Base-by-base conservation (phyloP, 352 stramenopile genomes). In the Globisporangium echinulatum region DNA sequence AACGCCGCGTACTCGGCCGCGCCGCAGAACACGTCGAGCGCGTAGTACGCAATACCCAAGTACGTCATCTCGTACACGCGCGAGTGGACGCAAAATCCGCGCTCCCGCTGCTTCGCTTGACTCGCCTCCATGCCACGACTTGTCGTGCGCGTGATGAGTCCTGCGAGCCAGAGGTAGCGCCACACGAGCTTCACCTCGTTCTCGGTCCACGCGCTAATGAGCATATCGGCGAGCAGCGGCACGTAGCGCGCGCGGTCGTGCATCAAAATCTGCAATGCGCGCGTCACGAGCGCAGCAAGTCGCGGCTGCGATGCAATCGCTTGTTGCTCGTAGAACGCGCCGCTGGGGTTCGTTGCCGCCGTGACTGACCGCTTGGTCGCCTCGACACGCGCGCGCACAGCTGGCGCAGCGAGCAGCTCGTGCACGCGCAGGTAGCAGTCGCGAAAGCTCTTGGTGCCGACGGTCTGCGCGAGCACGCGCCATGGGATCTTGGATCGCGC, bases 151-250 rank as follows among this genome's bases (percentile, higher is more conserved):
- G 71, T 88, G 61, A 92, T 90, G 38, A 92, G 64, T 38, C 82
- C 79, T n/a, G 75, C 67, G 17, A 94, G 53, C 80, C 82, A 94
- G 44, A 94, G 62, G 59, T 92, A 94, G 10, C 85, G 67, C 85
- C 85, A 94, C 44, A 94, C 81, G 33, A 92, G 71, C 56, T 92
- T 90, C 37, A 91, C 79, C 53, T 94, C 85, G 19, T 60, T 68
- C 59, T 92, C 84, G 7, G 59, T 79, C 82, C 83, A 94, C 43
- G 66, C 74, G 49, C 67, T 83, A 50, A 92, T 85, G 6, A 94
- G 69, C 68, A 80, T 82, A 60, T 92, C 80, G 0, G 81, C 85
- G 10, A 94, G 63, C 3, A 79, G 64, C 0, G 85, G 77, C 60
- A 89, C 82, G 59, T 94, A 94, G 52, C 70, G 85, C 7, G 77